Percentiles rank a stretch among this genome's conserved stretches.
Conservation (phyloP, 768 basidiomycete species). For the Lactarius tabidus region DNA sequence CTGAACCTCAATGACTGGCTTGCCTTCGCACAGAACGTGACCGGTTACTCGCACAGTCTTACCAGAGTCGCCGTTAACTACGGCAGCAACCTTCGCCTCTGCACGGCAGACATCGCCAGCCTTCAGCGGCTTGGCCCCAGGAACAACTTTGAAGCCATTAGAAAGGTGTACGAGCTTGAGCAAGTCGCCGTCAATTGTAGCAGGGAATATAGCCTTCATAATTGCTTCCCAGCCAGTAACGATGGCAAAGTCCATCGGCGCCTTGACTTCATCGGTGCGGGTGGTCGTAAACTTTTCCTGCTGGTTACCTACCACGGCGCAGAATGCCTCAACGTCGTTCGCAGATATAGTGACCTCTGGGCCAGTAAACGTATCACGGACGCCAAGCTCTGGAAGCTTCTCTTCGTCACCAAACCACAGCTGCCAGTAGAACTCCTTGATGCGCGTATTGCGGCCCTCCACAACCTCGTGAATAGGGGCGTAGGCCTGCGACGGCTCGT, state of each 20-base stretch:
- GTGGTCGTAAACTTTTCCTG: constrained; percentile 83
- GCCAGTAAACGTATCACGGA: constrained; percentile 79
- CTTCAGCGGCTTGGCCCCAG: constrained; percentile 68
- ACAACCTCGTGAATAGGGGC: constrained; percentile 92
- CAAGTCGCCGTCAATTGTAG: constrained; percentile 86
- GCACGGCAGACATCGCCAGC: constrained; percentile 90
- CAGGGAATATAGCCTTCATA: constrained; percentile 97
- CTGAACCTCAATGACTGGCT: constrained; percentile 86
- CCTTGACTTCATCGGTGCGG: constrained; percentile 65
- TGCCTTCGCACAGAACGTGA: constrained; percentile 67
- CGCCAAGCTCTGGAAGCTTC: constrained; percentile 68
- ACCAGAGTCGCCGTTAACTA: constrained; percentile 85
- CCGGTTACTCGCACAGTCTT: constrained; percentile 93
- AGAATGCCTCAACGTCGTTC: constrained; percentile 80
- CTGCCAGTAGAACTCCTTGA: constrained; percentile 98
- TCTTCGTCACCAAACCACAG: constrained; percentile 93
- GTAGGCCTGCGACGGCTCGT: constrained; percentile 83
- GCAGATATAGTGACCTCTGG: constrained; percentile 81
- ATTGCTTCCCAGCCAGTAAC: constrained; percentile 99
- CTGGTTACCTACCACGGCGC: constrained; percentile 89
- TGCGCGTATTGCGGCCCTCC: constrained; percentile 76
- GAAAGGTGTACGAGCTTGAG: constrained; percentile 95
- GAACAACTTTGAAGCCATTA: constrained; percentile 90
- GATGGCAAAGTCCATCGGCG: constrained; percentile 99
- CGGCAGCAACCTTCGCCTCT: constrained; percentile 83